Evolutionary conservation across 768 basidiomycete genomes (phyloP), one percentile per base, ranked within the genome.

Genomic region (Tephrocybe rancida): DNA sequence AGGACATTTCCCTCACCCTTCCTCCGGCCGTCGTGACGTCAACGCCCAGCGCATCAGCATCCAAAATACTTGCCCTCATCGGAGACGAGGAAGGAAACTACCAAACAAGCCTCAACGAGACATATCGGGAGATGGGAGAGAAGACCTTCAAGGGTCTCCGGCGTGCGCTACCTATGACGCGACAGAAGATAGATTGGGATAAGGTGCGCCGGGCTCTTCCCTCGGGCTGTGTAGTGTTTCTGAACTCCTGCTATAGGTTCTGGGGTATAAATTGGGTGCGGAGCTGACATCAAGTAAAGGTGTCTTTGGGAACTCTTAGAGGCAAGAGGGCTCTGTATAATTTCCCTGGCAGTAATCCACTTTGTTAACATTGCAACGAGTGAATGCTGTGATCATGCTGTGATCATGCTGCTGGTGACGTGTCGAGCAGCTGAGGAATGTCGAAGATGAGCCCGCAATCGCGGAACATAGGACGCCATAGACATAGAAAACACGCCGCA

Each of bases 131-230:
- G 60, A 88, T 99, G 84, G 84, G 89, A 35, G 95, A 98, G 63
- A 94, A 92, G 72, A 89, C 90, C 0, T 98, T 98, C 81, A 92
- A 92, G 70, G 85, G 88, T 5, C 77, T 99, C 46, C 79, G 97
- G 60, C 81, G 97, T 32, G 94, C 95, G 1, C 71, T 99, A 52
- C 97, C 96, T 0, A 75, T 98, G 64, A 98, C 95, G 11, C 81
- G 92, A 61, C 90, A 92, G 66, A 98, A 98, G 70, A 70, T 98
- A 32, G 95, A 98, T 55, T 99, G 97, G 96, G 94, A 96, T 57
- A 92, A 87, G 79, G 92, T 90, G 51, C 10, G 74, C 39, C 24
- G 0, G 30, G 21, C 45, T 44, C n/a, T 13, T 50, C 50, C 42
- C 16, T 10, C 6, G 21, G 32, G 26, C 44, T 22, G 34, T 37